Base-by-base conservation (phyloP, 345 rosid species). In the Populus deltoides region DNA sequence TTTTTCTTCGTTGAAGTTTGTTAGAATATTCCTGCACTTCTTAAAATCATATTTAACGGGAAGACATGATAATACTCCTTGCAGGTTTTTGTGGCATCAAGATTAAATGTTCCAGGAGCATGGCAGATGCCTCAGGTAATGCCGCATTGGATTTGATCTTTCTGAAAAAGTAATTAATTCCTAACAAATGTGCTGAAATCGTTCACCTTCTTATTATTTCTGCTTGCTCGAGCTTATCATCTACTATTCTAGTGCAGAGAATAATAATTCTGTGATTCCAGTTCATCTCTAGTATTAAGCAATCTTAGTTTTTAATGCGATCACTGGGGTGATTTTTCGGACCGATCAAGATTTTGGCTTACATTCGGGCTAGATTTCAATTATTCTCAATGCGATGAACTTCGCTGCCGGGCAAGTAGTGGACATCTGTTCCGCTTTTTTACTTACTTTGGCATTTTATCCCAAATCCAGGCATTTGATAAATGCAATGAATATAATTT, bases 81-180 rank as follows among this genome's bases (percentile, higher is more conserved):
- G 78, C 89, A 96, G 99, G 88, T 96, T 27, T 96, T 96, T 85
- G 98, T 96, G 83, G 99, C 91, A 45, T 93, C 99, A 2, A 96
- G 97, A 79, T 84, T 96, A 85, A 96, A 96, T 85, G 98, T 96
- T 83, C 99, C 98, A 1, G 99, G 99, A 89, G 99, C 98, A 33
- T 96, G 99, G 99, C 99, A 96, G 89, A 96, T 96, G 99, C 98
- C 98, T 79, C 99, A 96, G 99, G 99, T 92, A 75, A 53, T 79
- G 27, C 29, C 62, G 17, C 29, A 20, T 66, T 49, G 57, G 36
- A 73, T 73, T 8, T 22, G 24, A 39, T 59, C n/a, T 16, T 61
- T 73, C 18, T 8, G 27, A 5, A 39, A 24, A 3, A 31, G 55
- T 17, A 24, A 61, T 36, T 57, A 33, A 33, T 59, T 27, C 35